Percentiles rank a stretch among this genome's conserved stretches.
Conservation (phyloP, 305 asterid genomes). For the Salvia sclarea region DNA sequence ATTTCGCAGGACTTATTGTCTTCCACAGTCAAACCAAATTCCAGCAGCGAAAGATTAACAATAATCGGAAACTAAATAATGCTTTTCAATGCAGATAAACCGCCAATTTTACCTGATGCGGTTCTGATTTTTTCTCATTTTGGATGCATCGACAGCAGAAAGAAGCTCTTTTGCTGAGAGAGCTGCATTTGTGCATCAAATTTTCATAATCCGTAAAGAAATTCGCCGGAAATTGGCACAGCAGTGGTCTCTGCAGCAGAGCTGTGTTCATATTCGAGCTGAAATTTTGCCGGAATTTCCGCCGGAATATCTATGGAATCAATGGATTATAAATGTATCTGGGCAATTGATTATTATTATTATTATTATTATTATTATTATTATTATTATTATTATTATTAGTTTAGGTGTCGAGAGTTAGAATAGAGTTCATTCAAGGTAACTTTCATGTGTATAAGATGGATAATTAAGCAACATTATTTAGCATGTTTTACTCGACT, state of each 20-base stretch:
- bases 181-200: slow-evolving; percentile 10
- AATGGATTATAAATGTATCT: too few relatives aligned
- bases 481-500: too few relatives aligned
- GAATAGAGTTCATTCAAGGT: too few relatives aligned
- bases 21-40: background rate
- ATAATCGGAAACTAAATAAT: background rate
- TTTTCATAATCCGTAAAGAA: background rate
- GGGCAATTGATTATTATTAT: too few relatives aligned
- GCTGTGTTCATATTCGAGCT: slow-evolving; percentile 35
- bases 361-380: too few relatives aligned
- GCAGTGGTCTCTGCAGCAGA: slow-evolving; percentile 25
- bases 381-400: too few relatives aligned
- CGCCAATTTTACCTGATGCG: slow-evolving; percentile 49
- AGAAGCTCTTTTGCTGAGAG: slow-evolving; percentile 30
- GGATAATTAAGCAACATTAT: too few relatives aligned
- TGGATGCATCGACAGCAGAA: slow-evolving; percentile 41
- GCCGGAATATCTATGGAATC: too few relatives aligned
- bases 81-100: background rate
- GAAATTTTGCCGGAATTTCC: background rate
- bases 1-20: background rate
- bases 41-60: background rate
- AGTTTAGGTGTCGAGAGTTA: too few relatives aligned
- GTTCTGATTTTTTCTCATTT: slow-evolving; percentile 30
- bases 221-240: slow-evolving; percentile 11
- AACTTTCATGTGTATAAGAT: too few relatives aligned